These are phyloP conservation scores for Rubroshorea leprosula DNA, from an alignment of 345 rosid species.

Conservation along the genomic window DNA sequence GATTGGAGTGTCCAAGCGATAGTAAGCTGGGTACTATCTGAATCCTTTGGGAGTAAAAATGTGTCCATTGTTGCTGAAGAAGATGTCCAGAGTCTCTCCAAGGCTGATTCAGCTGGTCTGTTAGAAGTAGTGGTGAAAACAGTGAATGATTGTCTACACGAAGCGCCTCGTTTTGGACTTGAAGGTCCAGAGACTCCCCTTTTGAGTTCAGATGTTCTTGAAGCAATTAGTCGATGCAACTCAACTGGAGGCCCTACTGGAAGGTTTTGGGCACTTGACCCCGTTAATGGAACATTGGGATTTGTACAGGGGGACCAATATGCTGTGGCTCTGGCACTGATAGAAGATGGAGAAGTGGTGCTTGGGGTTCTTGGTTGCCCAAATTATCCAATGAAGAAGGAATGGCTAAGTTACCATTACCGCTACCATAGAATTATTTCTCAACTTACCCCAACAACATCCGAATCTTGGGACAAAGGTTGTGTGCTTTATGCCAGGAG, in stretches of 20 bases:
- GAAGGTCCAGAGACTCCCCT: conserved; percentile 28
- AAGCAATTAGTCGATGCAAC: conserved; percentile 44
- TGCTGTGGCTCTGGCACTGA: conserved; percentile 47
- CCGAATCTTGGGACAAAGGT: conserved; percentile 52
- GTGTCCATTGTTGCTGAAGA: conserved; percentile 48
- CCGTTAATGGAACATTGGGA: conserved; percentile 54
- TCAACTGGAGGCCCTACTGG: conserved; percentile 21
- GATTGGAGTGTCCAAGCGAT: conserved; percentile 61
- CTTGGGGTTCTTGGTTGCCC: conserved; percentile 61
- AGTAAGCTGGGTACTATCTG: conserved; percentile 46
- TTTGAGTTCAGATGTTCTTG: conserved; percentile 34
- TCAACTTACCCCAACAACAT: conserved; percentile 32
- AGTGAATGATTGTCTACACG: conserved; percentile 36
- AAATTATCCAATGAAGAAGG: conserved; percentile 51
- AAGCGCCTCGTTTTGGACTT: conserved; percentile 45
- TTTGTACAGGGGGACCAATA: conserved; percentile 58
- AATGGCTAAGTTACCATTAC: conserved; percentile 49
- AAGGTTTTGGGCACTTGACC: conserved; percentile 52
- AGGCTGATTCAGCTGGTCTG: conserved; percentile 23
- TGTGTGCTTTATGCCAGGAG: conserved; percentile 42
- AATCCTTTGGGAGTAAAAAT: conserved; percentile 32
- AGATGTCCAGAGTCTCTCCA: conserved; percentile 37
- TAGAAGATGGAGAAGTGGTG: conserved; percentile 49
- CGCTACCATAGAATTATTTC: conserved; percentile 52
- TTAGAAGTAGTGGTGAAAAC: conserved; percentile 34